Conservation (phyloP, 2,329 filamentous ascomycete species). For the Trichoderma atroviride region DNA sequence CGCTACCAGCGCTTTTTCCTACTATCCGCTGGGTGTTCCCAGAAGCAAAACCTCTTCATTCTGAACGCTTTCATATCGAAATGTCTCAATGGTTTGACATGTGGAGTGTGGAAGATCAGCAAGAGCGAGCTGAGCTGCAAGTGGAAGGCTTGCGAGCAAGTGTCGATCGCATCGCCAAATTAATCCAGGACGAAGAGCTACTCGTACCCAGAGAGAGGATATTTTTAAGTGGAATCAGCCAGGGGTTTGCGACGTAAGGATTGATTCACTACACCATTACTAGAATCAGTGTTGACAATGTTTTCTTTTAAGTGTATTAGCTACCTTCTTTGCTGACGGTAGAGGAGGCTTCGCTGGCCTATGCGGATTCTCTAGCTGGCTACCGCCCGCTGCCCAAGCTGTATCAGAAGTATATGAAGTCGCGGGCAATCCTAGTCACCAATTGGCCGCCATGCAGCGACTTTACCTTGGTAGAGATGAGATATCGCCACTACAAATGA, state of each 20-base stretch:
- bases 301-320: neutral
- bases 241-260: slow-evolving; percentile 10
- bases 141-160: neutral
- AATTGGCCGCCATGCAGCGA: neutral
- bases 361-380: slow-evolving; percentile 5
- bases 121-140: neutral
- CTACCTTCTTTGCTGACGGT: slow-evolving; percentile 3
- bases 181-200: neutral
- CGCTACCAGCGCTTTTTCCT: slow-evolving; percentile 1
- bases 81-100: slow-evolving; percentile 21
- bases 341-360: slow-evolving; percentile 14
- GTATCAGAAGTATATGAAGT: neutral
- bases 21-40: slow-evolving; percentile 13
- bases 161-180: neutral
- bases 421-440: neutral
- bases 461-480: neutral
- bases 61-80: slow-evolving; percentile 1
- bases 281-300: neutral
- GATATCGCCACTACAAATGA: neutral
- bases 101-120: slow-evolving; percentile 3
- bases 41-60: neutral
- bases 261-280: neutral
- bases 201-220: neutral
- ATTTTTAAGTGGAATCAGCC: slow-evolving; percentile 14
- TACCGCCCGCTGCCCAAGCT: neutral